Conservation (phyloP, 768 basidiomycete genomes). For the Lactarius evosmus region DNA sequence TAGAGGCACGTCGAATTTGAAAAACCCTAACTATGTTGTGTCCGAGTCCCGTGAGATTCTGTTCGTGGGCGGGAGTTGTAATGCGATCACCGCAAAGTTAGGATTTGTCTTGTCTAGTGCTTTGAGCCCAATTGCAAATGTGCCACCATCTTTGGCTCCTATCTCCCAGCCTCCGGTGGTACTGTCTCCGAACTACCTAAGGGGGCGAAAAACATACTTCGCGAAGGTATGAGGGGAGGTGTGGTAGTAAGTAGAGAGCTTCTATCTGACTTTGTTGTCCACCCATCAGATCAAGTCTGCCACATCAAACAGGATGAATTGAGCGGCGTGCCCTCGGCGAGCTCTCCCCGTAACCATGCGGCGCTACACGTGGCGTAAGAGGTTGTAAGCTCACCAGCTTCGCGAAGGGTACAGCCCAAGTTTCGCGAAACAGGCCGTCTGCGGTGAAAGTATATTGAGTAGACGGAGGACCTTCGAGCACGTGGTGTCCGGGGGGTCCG, state of each 20-base stretch:
- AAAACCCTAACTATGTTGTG: not conserved
- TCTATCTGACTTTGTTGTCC: not conserved
- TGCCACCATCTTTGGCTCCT: not conserved
- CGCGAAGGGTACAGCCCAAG: not conserved
- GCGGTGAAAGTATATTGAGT: not conserved
- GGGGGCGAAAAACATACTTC: not conserved
- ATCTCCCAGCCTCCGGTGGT: not conserved
- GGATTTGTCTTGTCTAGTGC: not conserved
- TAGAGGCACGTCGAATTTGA: not conserved
- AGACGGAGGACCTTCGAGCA: not conserved
- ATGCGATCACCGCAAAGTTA: not conserved
- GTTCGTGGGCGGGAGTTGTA: not conserved
- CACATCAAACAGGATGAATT: not conserved
- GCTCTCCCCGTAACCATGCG: not conserved
- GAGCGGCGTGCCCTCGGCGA: not conserved
- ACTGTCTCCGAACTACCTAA: not conserved
- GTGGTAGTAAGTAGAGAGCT: not conserved
- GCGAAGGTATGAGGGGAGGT: not conserved
- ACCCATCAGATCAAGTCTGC: slow-evolving; percentile 1
- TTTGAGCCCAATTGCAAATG: not conserved
- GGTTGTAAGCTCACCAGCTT: not conserved
- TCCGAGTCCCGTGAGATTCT: not conserved
- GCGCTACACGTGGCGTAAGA: not conserved
- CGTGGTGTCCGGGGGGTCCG: not conserved
- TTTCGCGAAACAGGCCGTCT: not conserved